Evolutionary conservation across 345 rosid genomes (phyloP).

Genomic region (Melaleuca quinquenervia): DNA sequence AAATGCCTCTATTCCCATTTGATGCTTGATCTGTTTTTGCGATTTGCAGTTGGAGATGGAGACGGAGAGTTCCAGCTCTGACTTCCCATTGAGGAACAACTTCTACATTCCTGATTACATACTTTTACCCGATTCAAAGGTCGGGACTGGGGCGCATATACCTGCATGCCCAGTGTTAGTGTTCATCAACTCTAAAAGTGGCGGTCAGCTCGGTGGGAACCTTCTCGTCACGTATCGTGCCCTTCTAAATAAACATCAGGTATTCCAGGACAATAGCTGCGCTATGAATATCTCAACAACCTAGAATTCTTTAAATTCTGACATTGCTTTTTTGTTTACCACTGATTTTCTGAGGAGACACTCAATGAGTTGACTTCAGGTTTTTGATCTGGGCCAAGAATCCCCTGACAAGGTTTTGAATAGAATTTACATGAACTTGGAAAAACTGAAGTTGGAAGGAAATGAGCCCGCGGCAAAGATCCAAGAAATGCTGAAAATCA

Average conservation of each 20-base stretch:
- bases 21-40: background rate
- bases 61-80: background rate
- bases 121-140: background rate
- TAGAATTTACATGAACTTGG: constrained; percentile 32
- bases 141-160: background rate
- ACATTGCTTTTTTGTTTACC: background rate
- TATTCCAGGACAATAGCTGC: background rate
- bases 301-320: background rate
- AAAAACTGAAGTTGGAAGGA: constrained; percentile 23
- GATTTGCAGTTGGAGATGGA: background rate
- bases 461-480: constrained; percentile 31
- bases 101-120: constrained; percentile 4
- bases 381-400: constrained; percentile 41
- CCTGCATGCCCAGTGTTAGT: constrained; percentile 46
- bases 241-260: constrained; percentile 51
- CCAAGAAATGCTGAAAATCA: constrained; percentile 35
- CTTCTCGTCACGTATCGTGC: constrained; percentile 42
- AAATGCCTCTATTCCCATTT: background rate
- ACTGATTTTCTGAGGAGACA: background rate
- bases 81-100: background rate
- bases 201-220: constrained; percentile 55
- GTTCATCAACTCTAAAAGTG: constrained; percentile 64
- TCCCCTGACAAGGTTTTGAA: constrained; percentile 42
- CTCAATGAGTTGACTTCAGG: constrained; percentile 12
- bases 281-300: background rate